phyloP scores from a whole-genome alignment of 1,139 yeast species.

The Nakaseomyces uthaithaninus region DNA sequence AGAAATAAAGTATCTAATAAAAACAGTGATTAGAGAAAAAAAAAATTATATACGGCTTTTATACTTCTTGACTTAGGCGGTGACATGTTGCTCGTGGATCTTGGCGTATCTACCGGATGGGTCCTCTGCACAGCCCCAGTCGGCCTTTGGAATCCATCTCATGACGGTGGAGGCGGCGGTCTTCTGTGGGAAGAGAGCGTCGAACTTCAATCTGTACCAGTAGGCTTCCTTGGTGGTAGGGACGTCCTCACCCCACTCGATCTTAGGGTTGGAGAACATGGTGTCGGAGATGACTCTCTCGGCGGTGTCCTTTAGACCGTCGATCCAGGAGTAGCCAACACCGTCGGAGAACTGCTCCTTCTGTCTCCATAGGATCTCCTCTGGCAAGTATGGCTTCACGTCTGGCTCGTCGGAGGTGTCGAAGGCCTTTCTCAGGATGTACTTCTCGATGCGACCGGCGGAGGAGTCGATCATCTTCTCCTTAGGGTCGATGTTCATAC shows the following conservation, averaged over 20 bases:
- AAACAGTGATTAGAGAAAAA: no score
- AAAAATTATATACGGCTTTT: no score
- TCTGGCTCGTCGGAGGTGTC: conserved; percentile 71
- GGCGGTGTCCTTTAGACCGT: conserved; percentile 92
- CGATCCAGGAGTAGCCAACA: conserved; percentile 99
- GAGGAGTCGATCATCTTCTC: conserved; percentile 72
- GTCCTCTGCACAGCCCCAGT: conserved; percentile 99
- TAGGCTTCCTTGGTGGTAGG: conserved; percentile 98
- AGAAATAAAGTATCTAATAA: no score
- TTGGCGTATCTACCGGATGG: conserved; percentile 96
- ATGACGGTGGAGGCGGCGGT: conserved; percentile 94
- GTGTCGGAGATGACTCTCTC: conserved; percentile 81
- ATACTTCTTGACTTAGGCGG: conserved; percentile 16
- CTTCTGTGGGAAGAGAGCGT: conserved; percentile 77
- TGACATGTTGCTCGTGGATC: conserved; percentile 64
- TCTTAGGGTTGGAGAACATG: conserved; percentile 78
- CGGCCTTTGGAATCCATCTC: conserved; percentile 99
- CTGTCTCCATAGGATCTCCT: conserved; percentile 97
- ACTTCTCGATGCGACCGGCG: conserved; percentile 80
- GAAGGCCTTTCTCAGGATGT: conserved; percentile 92
- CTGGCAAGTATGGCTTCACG: conserved; percentile 79
- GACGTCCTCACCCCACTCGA: conserved; percentile 91
- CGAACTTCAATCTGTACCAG: conserved; percentile 97
- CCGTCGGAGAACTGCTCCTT: conserved; percentile 99
- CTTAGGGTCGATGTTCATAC: conserved; percentile 90